Percentiles rank a stretch among this genome's conserved stretches.
Evolutionary conservation across 1,284 basidiomycete species (phyloP).

Genomic region (Fistulinella cinereoalba): DNA sequence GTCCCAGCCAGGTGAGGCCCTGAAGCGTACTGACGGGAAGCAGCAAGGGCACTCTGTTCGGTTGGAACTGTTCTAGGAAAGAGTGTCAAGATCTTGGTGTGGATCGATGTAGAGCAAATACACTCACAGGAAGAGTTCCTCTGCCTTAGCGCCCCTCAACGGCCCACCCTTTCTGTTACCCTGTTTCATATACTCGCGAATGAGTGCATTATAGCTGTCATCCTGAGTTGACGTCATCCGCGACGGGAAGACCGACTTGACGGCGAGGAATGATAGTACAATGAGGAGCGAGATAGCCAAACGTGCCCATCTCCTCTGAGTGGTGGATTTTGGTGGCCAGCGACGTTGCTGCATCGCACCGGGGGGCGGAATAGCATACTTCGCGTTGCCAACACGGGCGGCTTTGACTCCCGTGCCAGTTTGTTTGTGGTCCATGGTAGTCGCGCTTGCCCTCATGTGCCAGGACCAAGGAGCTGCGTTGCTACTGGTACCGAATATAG

Average conservation of each 20-base stretch:
- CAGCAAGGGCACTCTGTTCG: constrained; percentile 42
- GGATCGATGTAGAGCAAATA: not conserved
- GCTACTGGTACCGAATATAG: no score
- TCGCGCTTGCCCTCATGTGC: no score
- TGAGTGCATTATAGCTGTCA: constrained; percentile 13
- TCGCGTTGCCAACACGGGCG: not conserved
- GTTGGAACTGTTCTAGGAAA: constrained; percentile 46
- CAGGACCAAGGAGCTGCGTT: no score
- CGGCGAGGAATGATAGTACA: constrained; percentile 16
- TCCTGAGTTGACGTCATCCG: constrained; percentile 6
- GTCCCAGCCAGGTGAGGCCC: constrained; percentile 56
- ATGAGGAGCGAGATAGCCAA: constrained; percentile 13
- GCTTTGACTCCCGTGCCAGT: constrained; percentile 1
- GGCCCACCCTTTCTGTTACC: constrained; percentile 13
- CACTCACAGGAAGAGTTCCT: constrained; percentile 32
- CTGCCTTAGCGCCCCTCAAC: constrained; percentile 24
- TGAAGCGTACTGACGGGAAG: constrained; percentile 45
- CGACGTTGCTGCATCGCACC: constrained; percentile 7
- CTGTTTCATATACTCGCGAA: constrained; percentile 20
- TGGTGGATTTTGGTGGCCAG: not conserved
- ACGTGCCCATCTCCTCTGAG: constrained; percentile 14
- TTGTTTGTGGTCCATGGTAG: constrained; percentile 22
- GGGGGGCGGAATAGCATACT: constrained; percentile 18
- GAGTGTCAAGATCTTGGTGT: not conserved
- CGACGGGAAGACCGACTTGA: constrained; percentile 1